phyloP scores from a whole-genome alignment of 2,329 filamentous ascomycete species.

The Stagonosporopsis cucurbitacearum region DNA sequence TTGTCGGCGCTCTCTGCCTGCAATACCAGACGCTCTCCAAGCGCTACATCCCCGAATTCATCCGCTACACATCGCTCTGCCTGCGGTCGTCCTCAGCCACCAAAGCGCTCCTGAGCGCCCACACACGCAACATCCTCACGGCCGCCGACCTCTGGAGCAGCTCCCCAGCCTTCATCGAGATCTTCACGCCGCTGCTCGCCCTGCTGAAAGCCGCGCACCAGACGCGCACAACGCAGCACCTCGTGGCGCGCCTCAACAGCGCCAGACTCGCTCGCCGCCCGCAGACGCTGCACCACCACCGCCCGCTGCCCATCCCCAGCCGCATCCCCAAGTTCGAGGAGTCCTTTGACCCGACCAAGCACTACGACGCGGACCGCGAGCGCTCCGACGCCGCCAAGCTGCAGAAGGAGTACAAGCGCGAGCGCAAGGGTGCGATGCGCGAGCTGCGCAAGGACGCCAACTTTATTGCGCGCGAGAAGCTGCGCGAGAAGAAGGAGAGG shows the following conservation, averaged over 20 bases:
- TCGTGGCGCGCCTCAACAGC: slow-evolving; percentile 66
- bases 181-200: slow-evolving; percentile 68
- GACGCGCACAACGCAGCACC: slow-evolving; percentile 63
- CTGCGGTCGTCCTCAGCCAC: slow-evolving; percentile 57
- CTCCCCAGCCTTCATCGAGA: slow-evolving; percentile 78
- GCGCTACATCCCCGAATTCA: slow-evolving; percentile 85
- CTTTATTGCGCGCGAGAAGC: slow-evolving; percentile 89
- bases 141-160: slow-evolving; percentile 76
- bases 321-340: slow-evolving; percentile 96
- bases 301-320: slow-evolving; percentile 84
- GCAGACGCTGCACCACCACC: slow-evolving; percentile 87
- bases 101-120: slow-evolving; percentile 62
- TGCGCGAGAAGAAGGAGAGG: slow-evolving; percentile 90
- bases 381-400: slow-evolving; percentile 85
- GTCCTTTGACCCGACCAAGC: slow-evolving; percentile 89
- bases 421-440: slow-evolving; percentile 91
- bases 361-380: slow-evolving; percentile 95
- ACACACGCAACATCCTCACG: slow-evolving; percentile 68
- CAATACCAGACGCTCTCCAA: slow-evolving; percentile 86
- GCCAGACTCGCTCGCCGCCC: slow-evolving; percentile 74
- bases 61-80: slow-evolving; percentile 81
- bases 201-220: slow-evolving; percentile 43
- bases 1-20: slow-evolving; percentile 77
- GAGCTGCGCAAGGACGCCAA: slow-evolving; percentile 94
- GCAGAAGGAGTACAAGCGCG: slow-evolving; percentile 88